These are phyloP conservation scores for Xylariaceae sp. DNA, from an alignment of 2,329 filamentous ascomycete species.

Conservation along the genomic window DNA sequence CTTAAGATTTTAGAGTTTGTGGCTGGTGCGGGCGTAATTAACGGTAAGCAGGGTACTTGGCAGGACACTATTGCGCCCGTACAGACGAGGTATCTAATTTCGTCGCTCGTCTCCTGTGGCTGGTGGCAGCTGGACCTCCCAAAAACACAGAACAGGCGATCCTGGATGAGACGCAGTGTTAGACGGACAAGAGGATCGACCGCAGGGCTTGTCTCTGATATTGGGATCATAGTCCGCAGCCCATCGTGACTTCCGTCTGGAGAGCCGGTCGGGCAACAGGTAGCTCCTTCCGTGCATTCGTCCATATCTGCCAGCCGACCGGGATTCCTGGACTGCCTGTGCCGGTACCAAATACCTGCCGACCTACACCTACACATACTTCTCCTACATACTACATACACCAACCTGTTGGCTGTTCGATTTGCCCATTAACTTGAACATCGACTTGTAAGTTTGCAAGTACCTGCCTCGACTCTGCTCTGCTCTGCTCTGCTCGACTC, in stretches of 20 bases:
- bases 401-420: too few relatives aligned
- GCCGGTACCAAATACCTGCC: background rate
- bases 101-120: constrained; percentile 17
- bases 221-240: background rate
- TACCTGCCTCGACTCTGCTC: too few relatives aligned
- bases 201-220: constrained; percentile 3
- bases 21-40: constrained; percentile 1
- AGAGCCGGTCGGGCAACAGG: too few relatives aligned
- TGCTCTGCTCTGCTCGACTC: too few relatives aligned
- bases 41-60: background rate
- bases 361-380: background rate
- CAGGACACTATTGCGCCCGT: background rate
- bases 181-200: constrained; percentile 20
- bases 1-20: constrained; percentile 19
- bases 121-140: constrained; percentile 25
- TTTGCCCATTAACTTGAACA: too few relatives aligned
- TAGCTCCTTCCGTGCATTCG: too few relatives aligned
- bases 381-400: too few relatives aligned
- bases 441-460: too few relatives aligned
- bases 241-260: background rate
- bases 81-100: background rate
- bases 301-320: too few relatives aligned
- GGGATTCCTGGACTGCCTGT: too few relatives aligned
- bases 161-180: constrained; percentile 24
- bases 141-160: constrained; percentile 28